Evolutionary conservation across 805 yeast species (phyloP).

Genomic region (Candida fluviatilis): DNA sequence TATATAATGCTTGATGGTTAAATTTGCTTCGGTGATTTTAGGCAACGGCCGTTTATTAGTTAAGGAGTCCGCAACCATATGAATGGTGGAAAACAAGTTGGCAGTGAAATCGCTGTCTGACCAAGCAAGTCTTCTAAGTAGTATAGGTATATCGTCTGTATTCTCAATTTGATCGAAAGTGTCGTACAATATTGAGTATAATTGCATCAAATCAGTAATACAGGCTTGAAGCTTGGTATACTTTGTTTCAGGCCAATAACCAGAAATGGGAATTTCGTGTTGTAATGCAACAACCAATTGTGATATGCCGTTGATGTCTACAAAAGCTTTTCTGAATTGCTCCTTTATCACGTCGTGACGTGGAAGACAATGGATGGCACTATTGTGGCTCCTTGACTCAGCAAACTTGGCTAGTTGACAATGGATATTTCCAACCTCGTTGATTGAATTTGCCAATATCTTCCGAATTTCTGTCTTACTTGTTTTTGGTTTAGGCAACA

Average conservation of each 20-base stretch:
- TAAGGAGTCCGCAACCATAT: constrained; percentile 28
- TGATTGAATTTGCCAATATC: constrained; percentile 17
- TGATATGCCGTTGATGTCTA: constrained; percentile 17
- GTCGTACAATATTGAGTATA: constrained; percentile 20
- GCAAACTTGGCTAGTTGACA: constrained; percentile 26
- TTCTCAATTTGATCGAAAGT: constrained; percentile 23
- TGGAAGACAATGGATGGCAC: constrained; percentile 13
- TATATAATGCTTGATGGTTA: constrained; percentile 27
- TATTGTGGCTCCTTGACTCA: constrained; percentile 16
- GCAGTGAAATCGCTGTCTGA: constrained; percentile 22
- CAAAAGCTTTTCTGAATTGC: constrained; percentile 17
- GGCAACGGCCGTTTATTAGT: constrained; percentile 23
- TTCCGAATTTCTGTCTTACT: constrained; percentile 23
- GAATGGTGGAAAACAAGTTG: constrained; percentile 23
- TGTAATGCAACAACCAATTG: constrained; percentile 20
- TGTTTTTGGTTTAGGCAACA: constrained; percentile 27
- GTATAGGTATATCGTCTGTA: constrained; percentile 18
- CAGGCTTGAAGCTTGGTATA: constrained; percentile 19
- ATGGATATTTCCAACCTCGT: constrained; percentile 25
- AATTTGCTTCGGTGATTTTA: constrained; percentile 26
- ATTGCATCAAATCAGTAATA: constrained; percentile 21
- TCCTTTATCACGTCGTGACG: constrained; percentile 20
- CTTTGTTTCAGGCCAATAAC: constrained; percentile 28
- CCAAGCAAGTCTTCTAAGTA: constrained; percentile 29
- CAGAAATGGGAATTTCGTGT: constrained; percentile 26